Evolutionary conservation across 306 rosid genomes (phyloP).

Genomic region (Spatholobus suberectus): DNA sequence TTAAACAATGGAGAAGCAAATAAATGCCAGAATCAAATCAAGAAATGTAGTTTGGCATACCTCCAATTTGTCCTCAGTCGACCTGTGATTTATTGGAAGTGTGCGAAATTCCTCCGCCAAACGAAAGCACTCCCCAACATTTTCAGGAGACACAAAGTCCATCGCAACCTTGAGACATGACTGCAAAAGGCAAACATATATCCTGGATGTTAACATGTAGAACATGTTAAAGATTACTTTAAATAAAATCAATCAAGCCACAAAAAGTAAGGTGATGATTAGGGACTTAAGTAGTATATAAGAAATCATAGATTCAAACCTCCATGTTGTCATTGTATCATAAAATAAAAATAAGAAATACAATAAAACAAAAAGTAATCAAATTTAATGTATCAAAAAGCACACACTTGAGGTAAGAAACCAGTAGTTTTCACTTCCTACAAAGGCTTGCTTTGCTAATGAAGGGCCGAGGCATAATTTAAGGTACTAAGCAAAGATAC

Average conservation of each 20-base stretch:
- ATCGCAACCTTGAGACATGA: constrained; percentile 90
- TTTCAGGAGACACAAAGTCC: constrained; percentile 92
- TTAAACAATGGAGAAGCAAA: neutral
- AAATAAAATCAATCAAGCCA: constrained; percentile 14
- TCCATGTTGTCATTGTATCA: neutral
- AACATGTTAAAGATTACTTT: neutral
- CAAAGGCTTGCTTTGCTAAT: neutral
- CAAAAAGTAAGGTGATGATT: neutral
- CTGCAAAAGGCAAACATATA: constrained; percentile 47
- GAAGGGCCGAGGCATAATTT: neutral
- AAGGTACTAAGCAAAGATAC: neutral
- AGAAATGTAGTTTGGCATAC: constrained; percentile 41
- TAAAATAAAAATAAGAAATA: neutral
- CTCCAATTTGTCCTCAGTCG: constrained; percentile 83
- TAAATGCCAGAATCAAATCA: neutral
- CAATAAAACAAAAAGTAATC: neutral
- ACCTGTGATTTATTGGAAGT: constrained; percentile 73
- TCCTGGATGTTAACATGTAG: neutral
- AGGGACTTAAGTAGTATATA: neutral
- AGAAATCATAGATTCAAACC: neutral
- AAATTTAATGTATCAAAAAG: neutral
- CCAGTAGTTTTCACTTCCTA: neutral
- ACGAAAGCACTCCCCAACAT: constrained; percentile 76
- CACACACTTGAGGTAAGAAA: neutral
- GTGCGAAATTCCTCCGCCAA: constrained; percentile 80